Conservation (phyloP, 441 rosid genomes). For the Populus tomentosa region DNA sequence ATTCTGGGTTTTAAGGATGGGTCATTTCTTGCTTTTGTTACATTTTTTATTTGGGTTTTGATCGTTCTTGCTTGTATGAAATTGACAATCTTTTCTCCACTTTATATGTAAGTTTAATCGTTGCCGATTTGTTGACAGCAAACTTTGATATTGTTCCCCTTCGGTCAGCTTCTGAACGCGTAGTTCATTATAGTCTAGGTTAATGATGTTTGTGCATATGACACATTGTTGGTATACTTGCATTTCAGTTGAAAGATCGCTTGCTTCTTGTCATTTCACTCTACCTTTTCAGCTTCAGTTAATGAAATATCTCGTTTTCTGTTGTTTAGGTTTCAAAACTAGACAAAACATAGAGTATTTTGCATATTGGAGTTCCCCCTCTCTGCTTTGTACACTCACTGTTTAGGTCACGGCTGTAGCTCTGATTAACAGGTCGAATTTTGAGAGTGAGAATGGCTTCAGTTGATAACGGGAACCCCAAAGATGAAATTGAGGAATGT, state of each 20-base stretch:
- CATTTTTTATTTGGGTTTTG: background rate
- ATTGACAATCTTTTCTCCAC: background rate
- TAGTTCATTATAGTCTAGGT: background rate
- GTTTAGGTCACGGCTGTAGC: constrained; percentile 1
- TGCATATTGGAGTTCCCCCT: constrained; percentile 1
- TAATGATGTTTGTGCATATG: background rate
- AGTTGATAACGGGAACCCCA: constrained; percentile 27
- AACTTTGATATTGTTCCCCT: background rate
- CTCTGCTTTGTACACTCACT: background rate
- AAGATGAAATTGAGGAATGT: constrained; percentile 43
- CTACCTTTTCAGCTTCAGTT: background rate
- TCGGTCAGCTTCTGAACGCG: background rate
- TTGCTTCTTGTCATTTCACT: background rate
- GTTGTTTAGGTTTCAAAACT: constrained; percentile 5
- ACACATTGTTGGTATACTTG: background rate
- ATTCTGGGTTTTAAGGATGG: background rate
- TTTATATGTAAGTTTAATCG: background rate
- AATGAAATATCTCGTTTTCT: background rate
- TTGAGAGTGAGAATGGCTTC: constrained; percentile 39
- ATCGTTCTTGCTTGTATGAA: background rate
- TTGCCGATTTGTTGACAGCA: background rate
- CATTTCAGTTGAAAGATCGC: background rate
- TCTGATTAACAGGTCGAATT: constrained; percentile 14
- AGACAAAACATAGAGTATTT: background rate
- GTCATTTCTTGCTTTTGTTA: background rate